A percentile compares a stretch with the other conserved stretches of the same genome.
Conservation (phyloP, 768 basidiomycete species). For the Collybiopsis confluens region DNA sequence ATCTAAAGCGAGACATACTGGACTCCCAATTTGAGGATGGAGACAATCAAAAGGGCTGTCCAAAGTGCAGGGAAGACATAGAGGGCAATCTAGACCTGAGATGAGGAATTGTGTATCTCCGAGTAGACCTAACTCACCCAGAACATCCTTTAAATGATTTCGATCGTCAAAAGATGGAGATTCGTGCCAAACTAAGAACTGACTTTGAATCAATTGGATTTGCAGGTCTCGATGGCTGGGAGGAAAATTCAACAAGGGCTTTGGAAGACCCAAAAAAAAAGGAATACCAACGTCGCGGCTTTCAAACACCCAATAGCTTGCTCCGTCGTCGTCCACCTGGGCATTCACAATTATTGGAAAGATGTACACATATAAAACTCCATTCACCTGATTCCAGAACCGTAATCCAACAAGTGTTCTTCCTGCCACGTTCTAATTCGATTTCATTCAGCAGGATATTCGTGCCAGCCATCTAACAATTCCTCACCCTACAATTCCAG, state of each 20-base stretch:
- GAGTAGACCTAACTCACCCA: conserved; percentile 54
- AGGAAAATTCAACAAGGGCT: background rate
- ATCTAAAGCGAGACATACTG: conserved; percentile 50
- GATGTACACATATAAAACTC: conserved; percentile 2
- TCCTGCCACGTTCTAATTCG: conserved; percentile 81
- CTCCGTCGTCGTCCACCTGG: conserved; percentile 93
- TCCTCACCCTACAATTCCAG: conserved; percentile 81
- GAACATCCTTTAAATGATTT: conserved; percentile 66
- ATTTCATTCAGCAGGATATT: conserved; percentile 23
- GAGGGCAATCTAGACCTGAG: conserved; percentile 64
- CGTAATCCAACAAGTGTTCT: conserved; percentile 90
- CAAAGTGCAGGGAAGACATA: conserved; percentile 89
- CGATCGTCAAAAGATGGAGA: conserved; percentile 4
- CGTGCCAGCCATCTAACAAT: background rate
- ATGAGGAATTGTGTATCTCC: background rate
- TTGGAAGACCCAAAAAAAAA: background rate
- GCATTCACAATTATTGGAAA: background rate
- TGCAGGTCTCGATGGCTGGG: conserved; percentile 79
- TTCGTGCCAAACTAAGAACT: conserved; percentile 17
- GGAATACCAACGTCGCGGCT: conserved; percentile 78
- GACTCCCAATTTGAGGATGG: conserved; percentile 82
- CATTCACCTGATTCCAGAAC: conserved; percentile 89
- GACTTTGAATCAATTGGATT: conserved; percentile 88
- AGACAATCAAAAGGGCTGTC: conserved; percentile 83
- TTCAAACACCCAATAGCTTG: conserved; percentile 97